Evolutionary conservation across 129 eudicot genomes (phyloP), one percentile per base, ranked within the genome.

Genomic region (Centaurea solstitialis): DNA sequence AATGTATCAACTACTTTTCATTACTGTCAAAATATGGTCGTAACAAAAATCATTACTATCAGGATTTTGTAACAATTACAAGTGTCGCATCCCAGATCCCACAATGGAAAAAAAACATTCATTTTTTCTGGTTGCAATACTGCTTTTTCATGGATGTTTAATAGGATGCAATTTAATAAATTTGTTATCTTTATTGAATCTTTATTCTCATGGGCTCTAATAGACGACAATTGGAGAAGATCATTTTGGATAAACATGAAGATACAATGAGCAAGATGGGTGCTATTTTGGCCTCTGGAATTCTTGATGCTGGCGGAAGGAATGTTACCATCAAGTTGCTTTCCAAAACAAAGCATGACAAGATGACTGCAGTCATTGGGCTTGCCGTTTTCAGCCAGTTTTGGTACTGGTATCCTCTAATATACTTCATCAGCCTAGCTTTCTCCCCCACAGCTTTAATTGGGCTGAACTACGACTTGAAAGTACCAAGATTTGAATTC

Each of bases 201-300:
- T 30, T 37, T 62, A 12, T 12, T 62, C 17, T 72, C 75, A 35
- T 71, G 24, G 41, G 62, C 26, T 70, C 30, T n/a, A 18, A 69
- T 70, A 95, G 99, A 85, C 92, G 98, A 1, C 99, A 96, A 77
- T 50, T 96, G 90, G 98, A 96, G 83, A 96, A 96, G 76, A 96
- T 96, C 9, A 93, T 96, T 79, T 89, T 91, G 28, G 99, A 96
- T 79, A 96, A 96, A 85, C 99, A 96, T 78, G 99, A 96, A 90
- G 99, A 96, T 68, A 96, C 98, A 24, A 93, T 96, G 98, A 91
- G 97, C 85, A 96, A 96, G 86, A 96, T 96, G 99, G 99, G 99
- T 35, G 99, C 99, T 43, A 96, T 96, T 81, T 86, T 96, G 33
- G 99, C 99, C 72, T 91, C 99, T 9, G 99, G 99, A 73, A 96